Evolutionary conservation across 2,329 filamentous ascomycete species (phyloP).

Genomic region (Colletotrichum sp.): DNA sequence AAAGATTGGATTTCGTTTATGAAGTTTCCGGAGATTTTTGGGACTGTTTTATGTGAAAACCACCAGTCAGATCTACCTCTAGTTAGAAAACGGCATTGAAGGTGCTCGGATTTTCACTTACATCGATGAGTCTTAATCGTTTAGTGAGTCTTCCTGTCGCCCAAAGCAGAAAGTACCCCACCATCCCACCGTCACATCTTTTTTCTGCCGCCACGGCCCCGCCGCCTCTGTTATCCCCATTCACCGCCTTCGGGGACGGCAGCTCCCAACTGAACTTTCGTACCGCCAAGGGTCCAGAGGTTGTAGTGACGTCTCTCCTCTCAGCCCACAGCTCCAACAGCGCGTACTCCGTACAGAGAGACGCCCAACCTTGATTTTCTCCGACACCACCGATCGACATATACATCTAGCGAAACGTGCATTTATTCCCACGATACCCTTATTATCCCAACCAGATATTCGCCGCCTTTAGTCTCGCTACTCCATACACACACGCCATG

Average conservation of each 20-base stretch:
- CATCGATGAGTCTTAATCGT: conserved; percentile 15
- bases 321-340: background rate
- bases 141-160: conserved; percentile 15
- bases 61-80: background rate
- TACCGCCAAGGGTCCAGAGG: conserved; percentile 11
- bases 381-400: background rate
- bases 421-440: background rate
- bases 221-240: background rate
- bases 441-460: background rate
- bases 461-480: background rate
- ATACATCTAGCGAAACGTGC: background rate
- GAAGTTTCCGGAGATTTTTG: background rate
- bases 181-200: conserved; percentile 7
- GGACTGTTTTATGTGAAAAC: background rate
- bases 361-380: background rate
- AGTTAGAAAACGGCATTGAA: background rate
- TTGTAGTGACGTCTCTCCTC: conserved; percentile 11
- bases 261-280: background rate
- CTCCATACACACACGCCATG: conserved; percentile 61
- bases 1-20: background rate
- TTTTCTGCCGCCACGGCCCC: conserved; percentile 7
- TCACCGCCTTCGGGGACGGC: conserved; percentile 9
- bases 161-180: conserved; percentile 17
- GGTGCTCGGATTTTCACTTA: conserved; percentile 1
- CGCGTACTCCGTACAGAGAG: background rate